These are phyloP conservation scores for Volvariella volvacea DNA, from an alignment of 1,284 basidiomycete genomes.

Conservation along the genomic window DNA sequence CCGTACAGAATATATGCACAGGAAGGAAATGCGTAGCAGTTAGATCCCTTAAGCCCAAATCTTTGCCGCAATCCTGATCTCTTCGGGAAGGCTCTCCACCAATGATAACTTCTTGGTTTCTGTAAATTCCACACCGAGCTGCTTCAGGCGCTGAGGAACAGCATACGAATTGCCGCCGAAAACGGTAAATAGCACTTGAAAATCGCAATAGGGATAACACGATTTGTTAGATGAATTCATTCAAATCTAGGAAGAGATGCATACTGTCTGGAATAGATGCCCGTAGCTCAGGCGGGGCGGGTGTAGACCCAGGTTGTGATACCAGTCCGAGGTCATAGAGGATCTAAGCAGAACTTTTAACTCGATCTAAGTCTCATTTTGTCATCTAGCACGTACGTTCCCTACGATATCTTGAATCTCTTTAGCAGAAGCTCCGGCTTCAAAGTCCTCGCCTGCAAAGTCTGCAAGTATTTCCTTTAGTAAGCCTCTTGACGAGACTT, in stretches of 20 bases:
- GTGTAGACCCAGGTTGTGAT: background rate
- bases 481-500: too few species aligned
- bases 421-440: too few species aligned
- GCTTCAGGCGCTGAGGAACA: slow-evolving; percentile 25
- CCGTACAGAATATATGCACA: too few species aligned
- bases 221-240: too few species aligned
- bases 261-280: background rate
- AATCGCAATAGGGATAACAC: too few species aligned
- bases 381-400: too few species aligned
- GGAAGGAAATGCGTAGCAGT: too few species aligned
- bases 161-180: slow-evolving; percentile 30
- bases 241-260: background rate
- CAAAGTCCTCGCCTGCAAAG: too few species aligned
- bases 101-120: slow-evolving; percentile 24
- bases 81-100: slow-evolving; percentile 24
- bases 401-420: too few species aligned
- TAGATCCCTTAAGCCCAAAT: background rate
- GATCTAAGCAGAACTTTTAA: background rate
- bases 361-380: too few species aligned
- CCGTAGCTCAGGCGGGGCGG: background rate
- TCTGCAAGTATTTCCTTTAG: too few species aligned
- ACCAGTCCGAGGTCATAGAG: background rate
- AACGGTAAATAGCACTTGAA: slow-evolving; percentile 31
- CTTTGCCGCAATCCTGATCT: slow-evolving; percentile 23
- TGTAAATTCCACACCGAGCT: slow-evolving; percentile 31